Percentiles rank a stretch among this genome's conserved stretches.
These are phyloP conservation scores for Brassica juncea DNA, from an alignment of 345 rosid genomes.

Conservation along the genomic window DNA sequence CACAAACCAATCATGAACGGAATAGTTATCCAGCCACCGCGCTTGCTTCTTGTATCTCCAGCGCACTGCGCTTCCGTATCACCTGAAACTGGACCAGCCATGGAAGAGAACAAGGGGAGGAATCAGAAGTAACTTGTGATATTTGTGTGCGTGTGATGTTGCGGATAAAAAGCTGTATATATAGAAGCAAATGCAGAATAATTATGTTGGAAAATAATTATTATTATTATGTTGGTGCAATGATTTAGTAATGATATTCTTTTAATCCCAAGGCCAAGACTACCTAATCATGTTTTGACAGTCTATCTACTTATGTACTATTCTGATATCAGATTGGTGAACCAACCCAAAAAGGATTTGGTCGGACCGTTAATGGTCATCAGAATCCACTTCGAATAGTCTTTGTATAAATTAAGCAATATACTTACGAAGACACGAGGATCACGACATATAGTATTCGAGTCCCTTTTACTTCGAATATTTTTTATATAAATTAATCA, in stretches of 20 bases:
- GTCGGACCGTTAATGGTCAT: background rate
- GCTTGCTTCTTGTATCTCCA: constrained; percentile 15
- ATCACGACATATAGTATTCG: too few species aligned
- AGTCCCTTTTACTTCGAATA: too few species aligned
- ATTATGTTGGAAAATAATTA: background rate
- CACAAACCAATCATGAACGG: constrained; percentile 44
- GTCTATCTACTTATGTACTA: background rate
- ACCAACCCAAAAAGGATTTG: background rate
- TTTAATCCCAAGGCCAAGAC: background rate
- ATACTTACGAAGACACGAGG: background rate
- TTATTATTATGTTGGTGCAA: background rate
- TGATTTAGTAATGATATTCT: background rate
- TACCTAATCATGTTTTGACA: constrained; percentile 4
- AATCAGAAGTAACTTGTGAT: constrained; percentile 16
- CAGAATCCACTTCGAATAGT: background rate
- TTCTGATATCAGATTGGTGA: background rate
- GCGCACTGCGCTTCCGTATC: constrained; percentile 29
- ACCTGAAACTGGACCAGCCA: constrained; percentile 22
- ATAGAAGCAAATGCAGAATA: background rate
- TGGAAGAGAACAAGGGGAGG: constrained; percentile 7
- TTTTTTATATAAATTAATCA: background rate
- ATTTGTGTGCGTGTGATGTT: background rate
- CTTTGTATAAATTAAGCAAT: background rate
- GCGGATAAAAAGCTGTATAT: background rate
- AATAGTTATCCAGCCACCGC: constrained; percentile 55